Base-by-base conservation (phyloP, 2,329 filamentous ascomycete species). In the Phoma sp. region DNA sequence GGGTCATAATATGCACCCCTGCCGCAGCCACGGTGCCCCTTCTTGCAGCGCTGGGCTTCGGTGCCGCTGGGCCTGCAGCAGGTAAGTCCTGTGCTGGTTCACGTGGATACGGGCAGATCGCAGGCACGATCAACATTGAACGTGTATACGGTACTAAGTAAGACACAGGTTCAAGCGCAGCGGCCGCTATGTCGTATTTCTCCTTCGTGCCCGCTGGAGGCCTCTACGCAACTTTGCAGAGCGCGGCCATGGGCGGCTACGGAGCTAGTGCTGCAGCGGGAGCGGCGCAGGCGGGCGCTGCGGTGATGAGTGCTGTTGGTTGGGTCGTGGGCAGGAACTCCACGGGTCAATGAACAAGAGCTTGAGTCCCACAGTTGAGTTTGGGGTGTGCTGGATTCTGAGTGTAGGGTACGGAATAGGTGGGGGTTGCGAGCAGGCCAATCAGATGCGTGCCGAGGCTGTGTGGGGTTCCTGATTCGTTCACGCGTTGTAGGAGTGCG, bases 171-270 rank as follows among this genome's bases (percentile, higher is more conserved):
- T 65, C 68, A 2, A 10, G 65, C 15, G 68, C 66, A 3, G 56
- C 65, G 12, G 44, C 37, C 0, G 22, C 64, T 21, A 60, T 70
- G 70, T 60, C 58, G 43, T 60, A 49, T 36, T 57, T 68, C 12
- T 52, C 61, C 9, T 40, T 44, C n/a, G 64, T 70, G 2, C 58
- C 68, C 8, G 63, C 69, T 19, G 59, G 63, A 5, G 62, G 65
- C 6, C 5, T 64, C 7, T 69, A 64, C 31, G 69, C 71, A 0
- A 64, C 57, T 12, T 36, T 65, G 4, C 66, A 72, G 45, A 73
- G 70, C 40, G 71, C 69, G 9, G 68, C 66, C 4, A 74, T 73
- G 71, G 69, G 69, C 4, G 71, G 71, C 4, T 72, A 67, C 35
- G 70, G 71, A 6, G 68, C 58, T 5, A 53, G 61, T 27, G 45